Base-by-base conservation (phyloP, 2,329 filamentous ascomycete species). In the Xylariaceae sp. region DNA sequence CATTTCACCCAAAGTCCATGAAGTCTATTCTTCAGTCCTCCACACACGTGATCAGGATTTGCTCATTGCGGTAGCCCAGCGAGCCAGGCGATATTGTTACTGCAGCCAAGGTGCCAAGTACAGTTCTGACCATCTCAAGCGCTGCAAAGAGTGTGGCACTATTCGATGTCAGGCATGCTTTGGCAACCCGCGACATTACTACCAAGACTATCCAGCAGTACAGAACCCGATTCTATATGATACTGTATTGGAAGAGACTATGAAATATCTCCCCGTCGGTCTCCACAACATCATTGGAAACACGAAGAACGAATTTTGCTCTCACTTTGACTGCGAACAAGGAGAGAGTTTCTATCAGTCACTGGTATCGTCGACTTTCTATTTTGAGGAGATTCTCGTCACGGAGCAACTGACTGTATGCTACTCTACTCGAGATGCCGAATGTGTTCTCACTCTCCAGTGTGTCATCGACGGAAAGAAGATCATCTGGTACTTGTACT, bases 101-200 rank as follows among this genome's bases (percentile, higher is more conserved):
- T 73, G 71, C 51, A 66, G 69, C 19, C 61, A 63, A 11, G 60
- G 58, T 7, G 63, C 60, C 10, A 68, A 65, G 22, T 66, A 69
- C 36, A 69, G 62, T 39, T 59, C 62, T 3, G 53, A 59, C 1
- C 45, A 60, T 2, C 59, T 65, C 10, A 5, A 63, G 43, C 44
- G 57, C 10, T 76, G 74, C 50, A n/a, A 38, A 0, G 54, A 60
- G 5, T 76, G 74, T 51, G 58, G 51, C 6, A 63, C 63, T 6
- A 66, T 67, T n/a, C 68, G 71, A 13, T 76, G 74, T 59, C 53
- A 54, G 11, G 61, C 54, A 28, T 76, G 74, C 50, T 59, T 61
- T 9, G 71, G 72, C 1, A 75, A 75, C 31, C 73, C 74, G 0
- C 33, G 41, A 0, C 74, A 76, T 51, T 19, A 60, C 2, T 56